These are phyloP conservation scores for Posidonia oceanica DNA, from an alignment of 116 monocot species.

Conservation along the genomic window DNA sequence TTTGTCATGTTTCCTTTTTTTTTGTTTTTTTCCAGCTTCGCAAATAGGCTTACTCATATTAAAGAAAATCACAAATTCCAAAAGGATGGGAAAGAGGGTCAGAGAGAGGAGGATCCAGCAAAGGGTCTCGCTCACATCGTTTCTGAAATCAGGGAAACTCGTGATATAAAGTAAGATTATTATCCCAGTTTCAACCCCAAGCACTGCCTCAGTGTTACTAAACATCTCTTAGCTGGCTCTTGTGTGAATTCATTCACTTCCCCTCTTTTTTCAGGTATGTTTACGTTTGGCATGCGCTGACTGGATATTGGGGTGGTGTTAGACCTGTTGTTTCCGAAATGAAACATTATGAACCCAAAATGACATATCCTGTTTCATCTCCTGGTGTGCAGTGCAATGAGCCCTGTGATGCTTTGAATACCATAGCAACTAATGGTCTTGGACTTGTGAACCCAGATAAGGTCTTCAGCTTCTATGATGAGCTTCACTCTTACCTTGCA, in stretches of 20 bases:
- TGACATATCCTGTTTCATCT: slow-evolving; percentile 46
- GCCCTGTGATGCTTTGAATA: slow-evolving; percentile 33
- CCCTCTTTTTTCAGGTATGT: slow-evolving; percentile 28
- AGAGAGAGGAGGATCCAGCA: slow-evolving; percentile 43
- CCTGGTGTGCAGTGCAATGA: slow-evolving; percentile 50
- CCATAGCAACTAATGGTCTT: slow-evolving; percentile 48
- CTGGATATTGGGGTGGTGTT: slow-evolving; percentile 79
- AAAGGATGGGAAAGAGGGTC: slow-evolving; percentile 38
- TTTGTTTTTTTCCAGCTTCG: slow-evolving; percentile 31
- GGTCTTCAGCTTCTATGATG: slow-evolving; percentile 55
- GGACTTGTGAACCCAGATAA: slow-evolving; percentile 70
- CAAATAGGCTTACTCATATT: slow-evolving; percentile 50
- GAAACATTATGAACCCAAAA: slow-evolving; percentile 49
- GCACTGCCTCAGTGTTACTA: not conserved
- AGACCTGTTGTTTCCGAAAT: slow-evolving; percentile 37
- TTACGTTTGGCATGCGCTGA: slow-evolving; percentile 74
- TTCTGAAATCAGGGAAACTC: slow-evolving; percentile 41
- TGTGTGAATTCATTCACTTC: not conserved
- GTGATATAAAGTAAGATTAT: slow-evolving; percentile 35
- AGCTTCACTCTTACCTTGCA: slow-evolving; percentile 71
- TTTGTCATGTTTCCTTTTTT: not conserved
- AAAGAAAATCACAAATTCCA: slow-evolving; percentile 78
- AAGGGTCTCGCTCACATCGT: slow-evolving; percentile 48
- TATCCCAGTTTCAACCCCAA: not conserved
- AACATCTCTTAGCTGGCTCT: not conserved